Conservation (phyloP, 2,329 filamentous ascomycete species). For the Calonectria henricotiae region DNA sequence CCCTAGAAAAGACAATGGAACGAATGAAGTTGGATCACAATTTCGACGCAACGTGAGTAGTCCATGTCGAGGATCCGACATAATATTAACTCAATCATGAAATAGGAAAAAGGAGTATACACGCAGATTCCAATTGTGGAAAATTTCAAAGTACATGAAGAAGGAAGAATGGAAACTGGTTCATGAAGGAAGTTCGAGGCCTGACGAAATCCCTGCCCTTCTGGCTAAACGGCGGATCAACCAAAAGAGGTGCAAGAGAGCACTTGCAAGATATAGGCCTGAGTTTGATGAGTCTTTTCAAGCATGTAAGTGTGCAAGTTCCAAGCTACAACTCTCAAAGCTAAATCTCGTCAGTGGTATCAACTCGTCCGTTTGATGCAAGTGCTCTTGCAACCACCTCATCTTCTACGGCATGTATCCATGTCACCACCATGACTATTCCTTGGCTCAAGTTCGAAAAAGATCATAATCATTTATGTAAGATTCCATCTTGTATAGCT, state of each 20-base stretch:
- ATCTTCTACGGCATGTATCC: background rate
- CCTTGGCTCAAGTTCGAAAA: conserved; percentile 4
- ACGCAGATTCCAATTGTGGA: conserved; percentile 3
- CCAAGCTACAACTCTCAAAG: background rate
- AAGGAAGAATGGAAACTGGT: conserved; percentile 17
- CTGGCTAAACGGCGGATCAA: background rate
- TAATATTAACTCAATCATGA: background rate
- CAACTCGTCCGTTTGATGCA: background rate
- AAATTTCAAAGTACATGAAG: conserved; percentile 24
- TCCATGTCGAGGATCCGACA: background rate
- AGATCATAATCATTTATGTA: background rate
- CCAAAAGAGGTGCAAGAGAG: background rate
- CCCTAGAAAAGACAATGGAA: background rate
- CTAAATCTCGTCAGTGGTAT: background rate
- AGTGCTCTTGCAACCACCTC: background rate
- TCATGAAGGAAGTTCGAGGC: background rate
- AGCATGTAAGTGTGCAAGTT: background rate
- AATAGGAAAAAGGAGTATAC: conserved; percentile 23
- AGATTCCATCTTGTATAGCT: background rate
- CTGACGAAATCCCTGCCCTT: background rate
- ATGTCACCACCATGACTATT: background rate
- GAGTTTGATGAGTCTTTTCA: background rate
- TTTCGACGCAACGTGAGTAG: conserved; percentile 1
- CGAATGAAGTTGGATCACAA: background rate
- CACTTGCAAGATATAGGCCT: background rate